Percentiles rank a stretch among this genome's conserved stretches.
These are phyloP conservation scores for Termitomyces bulborhizus DNA, from an alignment of 768 basidiomycete species.

Conservation along the genomic window DNA sequence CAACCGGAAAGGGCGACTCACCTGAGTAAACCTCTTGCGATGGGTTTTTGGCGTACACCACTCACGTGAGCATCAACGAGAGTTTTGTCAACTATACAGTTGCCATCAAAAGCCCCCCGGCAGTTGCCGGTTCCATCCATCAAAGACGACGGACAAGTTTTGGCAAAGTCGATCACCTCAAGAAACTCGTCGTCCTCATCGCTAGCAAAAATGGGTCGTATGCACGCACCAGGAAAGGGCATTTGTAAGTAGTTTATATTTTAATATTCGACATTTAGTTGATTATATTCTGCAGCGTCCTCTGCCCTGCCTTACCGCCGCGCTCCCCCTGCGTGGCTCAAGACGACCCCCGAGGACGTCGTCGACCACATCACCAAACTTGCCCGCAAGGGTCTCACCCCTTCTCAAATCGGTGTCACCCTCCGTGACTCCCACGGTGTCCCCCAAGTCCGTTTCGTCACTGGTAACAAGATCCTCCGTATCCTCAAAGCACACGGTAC, in stretches of 20 bases:
- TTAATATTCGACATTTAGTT: background rate
- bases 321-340: constrained; percentile 93
- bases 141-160: background rate
- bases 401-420: constrained; percentile 96
- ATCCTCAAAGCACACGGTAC: constrained; percentile 92
- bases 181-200: constrained; percentile 25
- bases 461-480: constrained; percentile 98
- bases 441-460: constrained; percentile 97
- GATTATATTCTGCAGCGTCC: constrained; percentile 44
- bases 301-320: constrained; percentile 98
- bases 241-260: constrained; percentile 63
- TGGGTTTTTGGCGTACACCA: constrained; percentile 19
- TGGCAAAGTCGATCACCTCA: constrained; percentile 19
- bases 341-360: constrained; percentile 92
- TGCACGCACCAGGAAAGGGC: constrained; percentile 99
- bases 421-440: constrained; percentile 98
- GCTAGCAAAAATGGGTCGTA: constrained; percentile 78
- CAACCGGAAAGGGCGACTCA: constrained; percentile 8
- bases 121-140: constrained; percentile 19
- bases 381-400: constrained; percentile 95
- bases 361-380: constrained; percentile 96
- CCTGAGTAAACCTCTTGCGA: constrained; percentile 37
- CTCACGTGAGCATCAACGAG: constrained; percentile 32
- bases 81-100: constrained; percentile 58
- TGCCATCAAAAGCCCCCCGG: constrained; percentile 38